Evolutionary conservation across 1,284 basidiomycete genomes (phyloP), one percentile per base, ranked within the genome.

Genomic region (Sporisorium scitamineum): DNA sequence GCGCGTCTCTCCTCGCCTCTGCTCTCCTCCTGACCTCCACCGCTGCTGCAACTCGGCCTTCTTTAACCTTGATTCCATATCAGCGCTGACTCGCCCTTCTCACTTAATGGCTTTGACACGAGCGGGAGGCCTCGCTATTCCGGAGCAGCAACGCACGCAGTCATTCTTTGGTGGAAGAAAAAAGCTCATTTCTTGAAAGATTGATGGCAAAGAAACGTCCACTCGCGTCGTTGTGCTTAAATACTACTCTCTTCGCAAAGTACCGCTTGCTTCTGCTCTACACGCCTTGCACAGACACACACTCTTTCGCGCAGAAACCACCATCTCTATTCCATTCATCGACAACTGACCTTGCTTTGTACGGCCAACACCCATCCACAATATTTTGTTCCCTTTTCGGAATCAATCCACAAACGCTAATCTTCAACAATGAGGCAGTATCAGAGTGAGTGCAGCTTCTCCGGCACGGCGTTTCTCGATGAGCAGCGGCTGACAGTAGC

Each of bases 391-490:
- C n/a, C n/a, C n/a, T n/a, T n/a, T n/a, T n/a, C n/a, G n/a, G n/a
- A n/a, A n/a, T 42, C 34, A 3, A 9, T 42, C 11, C 11, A n/a
- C 24, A 9, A 27, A 41, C 3, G 1, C 41, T 2, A 20, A n/a
- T 18, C n/a, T n/a, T n/a, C n/a, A 55, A 26, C n/a, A n/a, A 66
- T 66, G 63, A 48, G 51, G 52, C 34, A 48, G 11, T 56, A 22
- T 54, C 61, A 61, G 47, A 50, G 64, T 67, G 32, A 47, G 64
- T 45, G 16, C 20, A 7, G 31, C n/a, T 13, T 34, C 34, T 13
- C 3, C 13, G 9, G 3, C 10, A 34, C 11, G 14, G 34, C 34
- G 34, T 8, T 34, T 34, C 3, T 34, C 34, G 8, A 34, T 13
- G 13, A 8, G n/a, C 39, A 42, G 39, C n/a, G 39, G n/a, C 39